phyloP scores from a whole-genome alignment of 1,139 yeast species.

The Kurtzmaniella quercitrusa region DNA sequence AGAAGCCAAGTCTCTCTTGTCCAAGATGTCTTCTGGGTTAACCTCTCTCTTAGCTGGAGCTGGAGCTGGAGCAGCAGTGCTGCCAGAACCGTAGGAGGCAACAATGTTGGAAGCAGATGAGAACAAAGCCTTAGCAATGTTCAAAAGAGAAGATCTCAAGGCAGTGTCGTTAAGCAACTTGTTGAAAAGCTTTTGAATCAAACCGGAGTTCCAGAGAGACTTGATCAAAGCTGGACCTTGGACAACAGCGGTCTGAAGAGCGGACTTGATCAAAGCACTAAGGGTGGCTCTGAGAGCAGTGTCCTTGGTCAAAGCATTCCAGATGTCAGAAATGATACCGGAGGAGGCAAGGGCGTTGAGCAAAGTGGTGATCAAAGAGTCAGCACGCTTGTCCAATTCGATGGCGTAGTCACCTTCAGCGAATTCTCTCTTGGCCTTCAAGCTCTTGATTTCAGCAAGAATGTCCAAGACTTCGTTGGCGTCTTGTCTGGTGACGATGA shows the following conservation, averaged over 20 bases:
- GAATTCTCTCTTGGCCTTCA: conserved; percentile 33
- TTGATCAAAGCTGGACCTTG: conserved; percentile 42
- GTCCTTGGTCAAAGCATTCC: conserved; percentile 33
- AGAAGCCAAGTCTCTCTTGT: conserved; percentile 35
- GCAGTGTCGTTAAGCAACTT: conserved; percentile 29
- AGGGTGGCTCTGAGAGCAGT: conserved; percentile 24
- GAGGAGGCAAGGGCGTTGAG: conserved; percentile 35
- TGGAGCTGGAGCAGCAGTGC: conserved; percentile 15
- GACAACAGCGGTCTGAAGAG: conserved; percentile 33
- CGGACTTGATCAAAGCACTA: conserved; percentile 25
- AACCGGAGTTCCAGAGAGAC: conserved; percentile 44
- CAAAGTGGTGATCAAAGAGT: conserved; percentile 32
- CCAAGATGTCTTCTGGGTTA: conserved; percentile 20
- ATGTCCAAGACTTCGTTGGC: conserved; percentile 30
- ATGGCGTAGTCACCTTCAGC: conserved; percentile 22
- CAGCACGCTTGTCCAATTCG: conserved; percentile 37
- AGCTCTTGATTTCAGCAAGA: conserved; percentile 29
- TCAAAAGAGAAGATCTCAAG: conserved; percentile 33
- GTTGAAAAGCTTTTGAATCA: conserved; percentile 31
- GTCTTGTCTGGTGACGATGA: conserved; percentile 35
- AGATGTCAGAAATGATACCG: conserved; percentile 37
- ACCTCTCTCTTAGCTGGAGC: conserved; percentile 20
- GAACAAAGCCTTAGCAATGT: conserved; percentile 33
- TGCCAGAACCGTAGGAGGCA: conserved; percentile 13
- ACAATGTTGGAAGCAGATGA: conserved; percentile 28